Conservation (phyloP, 2,329 filamentous ascomycete genomes). For the Xylariales sp. region DNA sequence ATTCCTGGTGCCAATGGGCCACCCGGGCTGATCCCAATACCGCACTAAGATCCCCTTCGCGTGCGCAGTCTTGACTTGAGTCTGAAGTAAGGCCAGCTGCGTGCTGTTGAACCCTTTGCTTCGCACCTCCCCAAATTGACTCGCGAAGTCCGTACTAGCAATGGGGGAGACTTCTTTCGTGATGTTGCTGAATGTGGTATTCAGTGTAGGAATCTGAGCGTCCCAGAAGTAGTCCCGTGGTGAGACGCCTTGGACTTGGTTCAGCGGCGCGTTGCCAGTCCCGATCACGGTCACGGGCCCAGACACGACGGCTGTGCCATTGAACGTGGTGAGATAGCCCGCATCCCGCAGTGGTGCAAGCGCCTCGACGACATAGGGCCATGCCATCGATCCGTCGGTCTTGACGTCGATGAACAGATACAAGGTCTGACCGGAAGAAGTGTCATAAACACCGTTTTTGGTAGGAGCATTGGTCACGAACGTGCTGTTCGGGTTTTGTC, state of each 20-base stretch:
- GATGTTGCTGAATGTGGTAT: constrained; percentile 18
- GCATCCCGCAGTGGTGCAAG: constrained; percentile 51
- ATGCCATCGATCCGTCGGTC: constrained; percentile 43
- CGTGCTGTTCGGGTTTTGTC: constrained; percentile 40
- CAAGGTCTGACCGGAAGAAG: constrained; percentile 44
- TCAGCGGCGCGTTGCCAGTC: constrained; percentile 57
- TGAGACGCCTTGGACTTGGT: constrained; percentile 41
- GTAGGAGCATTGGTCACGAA: constrained; percentile 34
- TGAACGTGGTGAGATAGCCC: constrained; percentile 48
- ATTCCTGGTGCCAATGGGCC: constrained; percentile 54
- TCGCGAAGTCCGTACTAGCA: constrained; percentile 30
- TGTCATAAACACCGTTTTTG: constrained; percentile 48
- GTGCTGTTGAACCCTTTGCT: constrained; percentile 34
- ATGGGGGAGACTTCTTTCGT: constrained; percentile 20
- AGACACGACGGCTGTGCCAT: constrained; percentile 40
- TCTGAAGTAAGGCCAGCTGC: constrained; percentile 45
- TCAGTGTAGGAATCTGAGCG: constrained; percentile 18
- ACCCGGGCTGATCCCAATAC: constrained; percentile 60
- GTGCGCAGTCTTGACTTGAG: constrained; percentile 49
- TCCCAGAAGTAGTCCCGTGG: constrained; percentile 61
- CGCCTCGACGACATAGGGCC: constrained; percentile 45
- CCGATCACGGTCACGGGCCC: constrained; percentile 62
- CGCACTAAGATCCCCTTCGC: constrained; percentile 52
- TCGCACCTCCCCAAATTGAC: constrained; percentile 30
- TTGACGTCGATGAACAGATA: constrained; percentile 66